phyloP scores from a whole-genome alignment of 1,284 basidiomycete species.

The Ustilago xerochloae region DNA sequence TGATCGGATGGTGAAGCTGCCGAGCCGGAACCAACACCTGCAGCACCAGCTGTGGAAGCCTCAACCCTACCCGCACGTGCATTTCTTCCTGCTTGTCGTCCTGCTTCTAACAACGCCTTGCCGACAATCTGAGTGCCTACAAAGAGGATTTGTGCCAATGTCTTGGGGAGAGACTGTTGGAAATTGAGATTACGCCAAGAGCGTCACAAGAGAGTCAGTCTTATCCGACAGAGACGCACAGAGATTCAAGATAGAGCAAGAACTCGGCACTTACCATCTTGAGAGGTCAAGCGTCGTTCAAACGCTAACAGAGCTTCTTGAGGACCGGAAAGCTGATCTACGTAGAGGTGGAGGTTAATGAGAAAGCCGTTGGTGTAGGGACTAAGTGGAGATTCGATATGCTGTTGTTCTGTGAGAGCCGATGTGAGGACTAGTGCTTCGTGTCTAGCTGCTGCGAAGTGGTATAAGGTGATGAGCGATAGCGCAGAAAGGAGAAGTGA shows the following conservation, averaged over 20 bases:
- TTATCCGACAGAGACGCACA: not conserved
- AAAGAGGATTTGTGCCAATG: constrained; percentile 83
- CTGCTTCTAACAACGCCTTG: constrained; percentile 89
- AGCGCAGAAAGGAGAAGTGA: not conserved
- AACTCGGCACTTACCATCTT: constrained; percentile 13
- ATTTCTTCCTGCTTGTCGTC: constrained; percentile 91
- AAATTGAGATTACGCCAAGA: not conserved
- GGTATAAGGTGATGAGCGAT: not conserved
- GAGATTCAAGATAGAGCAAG: not conserved
- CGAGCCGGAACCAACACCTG: constrained; percentile 69
- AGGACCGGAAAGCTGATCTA: too few species aligned
- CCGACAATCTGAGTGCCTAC: constrained; percentile 86
- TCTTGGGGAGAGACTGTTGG: constrained; percentile 69
- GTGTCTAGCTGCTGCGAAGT: not conserved
- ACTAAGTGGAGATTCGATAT: too few species aligned
- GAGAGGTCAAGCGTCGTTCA: not conserved
- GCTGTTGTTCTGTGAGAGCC: not conserved
- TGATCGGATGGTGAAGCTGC: constrained; percentile 61
- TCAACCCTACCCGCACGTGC: constrained; percentile 80
- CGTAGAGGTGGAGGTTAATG: constrained; percentile 32
- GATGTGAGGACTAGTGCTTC: not conserved
- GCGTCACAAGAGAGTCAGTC: constrained; percentile 4
- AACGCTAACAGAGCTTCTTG: not conserved
- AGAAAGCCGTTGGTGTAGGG: not conserved
- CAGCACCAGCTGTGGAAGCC: constrained; percentile 77